Evolutionary conservation across 148 eudicot genomes (phyloP).

Genomic region (Spergularia marina): DNA sequence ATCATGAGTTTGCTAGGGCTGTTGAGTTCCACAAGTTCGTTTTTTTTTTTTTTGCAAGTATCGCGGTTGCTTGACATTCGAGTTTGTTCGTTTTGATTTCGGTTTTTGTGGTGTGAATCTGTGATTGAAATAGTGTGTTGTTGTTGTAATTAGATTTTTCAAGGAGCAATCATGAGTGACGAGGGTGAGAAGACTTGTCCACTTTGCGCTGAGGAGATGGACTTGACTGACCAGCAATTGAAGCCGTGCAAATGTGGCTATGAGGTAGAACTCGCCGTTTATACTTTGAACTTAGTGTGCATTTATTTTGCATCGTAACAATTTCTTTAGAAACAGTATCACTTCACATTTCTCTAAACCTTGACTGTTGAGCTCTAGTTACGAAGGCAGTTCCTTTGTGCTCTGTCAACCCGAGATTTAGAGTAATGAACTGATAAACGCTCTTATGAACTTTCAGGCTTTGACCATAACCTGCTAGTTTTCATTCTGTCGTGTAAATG

Average conservation of each 20-base stretch:
- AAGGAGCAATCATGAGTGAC: conserved; percentile 68
- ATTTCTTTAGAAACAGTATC: background rate
- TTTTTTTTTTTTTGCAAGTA: no score
- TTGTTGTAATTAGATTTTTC: conserved; percentile 20
- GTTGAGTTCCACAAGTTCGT: background rate
- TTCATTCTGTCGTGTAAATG: no score
- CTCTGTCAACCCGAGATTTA: no score
- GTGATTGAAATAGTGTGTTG: background rate
- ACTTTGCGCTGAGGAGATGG: conserved; percentile 98
- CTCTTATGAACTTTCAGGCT: no score
- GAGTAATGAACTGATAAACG: no score
- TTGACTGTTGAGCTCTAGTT: background rate
- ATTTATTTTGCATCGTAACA: background rate
- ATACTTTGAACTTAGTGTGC: background rate
- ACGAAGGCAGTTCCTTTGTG: no score
- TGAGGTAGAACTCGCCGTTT: conserved; percentile 46
- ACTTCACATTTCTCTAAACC: background rate
- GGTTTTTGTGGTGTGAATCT: background rate
- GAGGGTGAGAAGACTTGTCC: conserved; percentile 93
- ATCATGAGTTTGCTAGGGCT: background rate
- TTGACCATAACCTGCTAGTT: no score
- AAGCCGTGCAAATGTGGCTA: conserved; percentile 99
- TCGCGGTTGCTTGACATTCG: background rate
- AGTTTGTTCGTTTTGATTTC: background rate
- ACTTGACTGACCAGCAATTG: conserved; percentile 93